These are phyloP conservation scores for Arabidopsis thaliana DNA, from an alignment of 345 rosid species.

Conservation along the genomic window DNA sequence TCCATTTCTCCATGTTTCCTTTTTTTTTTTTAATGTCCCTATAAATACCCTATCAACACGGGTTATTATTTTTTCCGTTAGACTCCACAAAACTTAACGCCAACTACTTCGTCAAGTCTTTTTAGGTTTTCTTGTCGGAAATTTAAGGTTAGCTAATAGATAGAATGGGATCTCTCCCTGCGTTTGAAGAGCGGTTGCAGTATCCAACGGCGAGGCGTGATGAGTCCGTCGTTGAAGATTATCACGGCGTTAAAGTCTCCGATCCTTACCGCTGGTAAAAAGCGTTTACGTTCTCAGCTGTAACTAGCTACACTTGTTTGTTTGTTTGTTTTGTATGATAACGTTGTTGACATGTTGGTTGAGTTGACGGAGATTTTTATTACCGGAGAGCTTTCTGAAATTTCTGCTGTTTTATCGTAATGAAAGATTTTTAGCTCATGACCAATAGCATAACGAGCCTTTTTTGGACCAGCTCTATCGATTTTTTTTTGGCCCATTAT, in stretches of 20 bases:
- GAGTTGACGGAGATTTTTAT: slow-evolving; percentile 18
- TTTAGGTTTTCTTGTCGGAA: background rate
- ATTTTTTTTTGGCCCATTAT: slow-evolving; percentile 20
- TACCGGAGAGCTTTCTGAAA: slow-evolving; percentile 7
- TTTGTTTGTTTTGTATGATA: background rate
- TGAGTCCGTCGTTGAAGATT: slow-evolving; percentile 73
- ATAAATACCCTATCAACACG: slow-evolving; percentile 14
- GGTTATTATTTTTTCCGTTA: background rate
- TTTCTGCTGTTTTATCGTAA: background rate
- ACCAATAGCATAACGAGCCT: slow-evolving; percentile 30
- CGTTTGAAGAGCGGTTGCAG: slow-evolving; percentile 44
- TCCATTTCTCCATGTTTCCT: slow-evolving; percentile 40
- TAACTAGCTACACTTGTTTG: slow-evolving; percentile 2
- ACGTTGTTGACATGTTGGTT: slow-evolving; percentile 2
- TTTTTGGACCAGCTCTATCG: slow-evolving; percentile 30
- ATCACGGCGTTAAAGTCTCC: slow-evolving; percentile 69
- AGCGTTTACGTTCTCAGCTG: slow-evolving; percentile 19
- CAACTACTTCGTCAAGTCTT: background rate
- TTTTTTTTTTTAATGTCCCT: slow-evolving; percentile 10
- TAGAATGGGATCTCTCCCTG: slow-evolving; percentile 70
- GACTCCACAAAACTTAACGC: slow-evolving; percentile 22
- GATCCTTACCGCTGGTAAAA: slow-evolving; percentile 94
- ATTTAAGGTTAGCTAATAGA: background rate
- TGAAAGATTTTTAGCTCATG: background rate
- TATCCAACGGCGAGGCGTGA: slow-evolving; percentile 76